Evolutionary conservation across 495 filamentous ascomycete species (phyloP), one percentile per base, ranked within the genome.

Genomic region (Hypomontagnella submonticulosa): DNA sequence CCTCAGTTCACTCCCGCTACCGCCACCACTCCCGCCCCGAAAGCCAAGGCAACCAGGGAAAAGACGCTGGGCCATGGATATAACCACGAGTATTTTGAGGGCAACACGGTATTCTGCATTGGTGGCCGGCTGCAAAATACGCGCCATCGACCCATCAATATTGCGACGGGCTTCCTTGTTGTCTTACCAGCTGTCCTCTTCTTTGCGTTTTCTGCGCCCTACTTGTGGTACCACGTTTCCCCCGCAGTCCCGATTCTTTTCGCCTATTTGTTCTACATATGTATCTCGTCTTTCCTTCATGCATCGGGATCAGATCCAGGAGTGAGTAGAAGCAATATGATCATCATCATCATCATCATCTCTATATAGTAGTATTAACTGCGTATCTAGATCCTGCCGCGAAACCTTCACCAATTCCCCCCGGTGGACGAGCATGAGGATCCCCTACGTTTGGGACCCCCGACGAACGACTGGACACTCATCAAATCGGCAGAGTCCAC

Each of bases 201-300:
- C 78, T 91, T 97, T 76, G 84, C 76, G 38, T 97, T 88, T 72
- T 97, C 92, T 57, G 95, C 89, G 15, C 87, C 93, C 49, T 99
- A 91, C 87, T 73, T 97, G 47, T 98, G 93, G 92, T 82, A 87
- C 68, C 85, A 97, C 69, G 84, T 97, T 67, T 97, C 92, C 12
- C 95, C 95, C 9, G 94, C 92, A 36, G 89, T 99, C 72, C 95
- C 96, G 43, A 86, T 98, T 61, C 72, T 92, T 32, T 98, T 94
- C 77, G 93, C 87, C 47, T 99, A 98, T 73, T 61, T 97, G 4
- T 96, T 93, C 69, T 91, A 89, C 70, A 79, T 99, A 18, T 95
- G 90, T 76, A 84, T 97, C 38, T 96, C 93, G 13, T 97, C 96
- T 1, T 98, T 97, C 69, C 65, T 97, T 16, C 96, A 97, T 73